Evolutionary conservation across 768 basidiomycete species (phyloP).

Genomic region (Mycena sanguinolenta): DNA sequence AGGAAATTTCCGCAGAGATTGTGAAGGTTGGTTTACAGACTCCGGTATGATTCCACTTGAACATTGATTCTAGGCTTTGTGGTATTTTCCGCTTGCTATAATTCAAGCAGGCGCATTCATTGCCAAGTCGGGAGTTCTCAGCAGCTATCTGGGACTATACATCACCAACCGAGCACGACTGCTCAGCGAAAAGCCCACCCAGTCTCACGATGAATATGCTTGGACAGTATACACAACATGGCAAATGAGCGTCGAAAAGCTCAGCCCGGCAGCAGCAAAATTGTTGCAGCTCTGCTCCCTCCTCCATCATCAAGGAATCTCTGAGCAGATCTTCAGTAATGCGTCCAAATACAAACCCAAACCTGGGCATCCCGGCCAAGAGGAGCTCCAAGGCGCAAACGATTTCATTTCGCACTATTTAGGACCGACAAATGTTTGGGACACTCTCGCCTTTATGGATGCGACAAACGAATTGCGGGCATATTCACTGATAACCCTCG

Average conservation of each 20-base stretch:
- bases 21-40: slow-evolving; percentile 12
- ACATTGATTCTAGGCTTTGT: background rate
- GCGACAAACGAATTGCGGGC: background rate
- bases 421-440: background rate
- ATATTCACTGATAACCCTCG: slow-evolving; percentile 7
- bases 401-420: slow-evolving; percentile 16
- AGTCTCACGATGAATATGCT: too few species aligned
- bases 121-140: slow-evolving; percentile 1
- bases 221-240: too few species aligned
- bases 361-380: background rate
- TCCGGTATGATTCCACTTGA: background rate
- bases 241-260: too few species aligned
- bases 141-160: slow-evolving; percentile 7
- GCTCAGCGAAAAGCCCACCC: background rate
- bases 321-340: too few species aligned
- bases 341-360: background rate
- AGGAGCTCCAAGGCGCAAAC: slow-evolving; percentile 5
- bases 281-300: slow-evolving; percentile 8
- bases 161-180: background rate
- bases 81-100: slow-evolving; percentile 18
- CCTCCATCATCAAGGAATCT: slow-evolving; percentile 1
- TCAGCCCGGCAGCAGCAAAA: background rate
- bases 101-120: slow-evolving; percentile 24
- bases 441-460: background rate
- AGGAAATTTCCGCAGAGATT: slow-evolving; percentile 4